phyloP scores from a whole-genome alignment of 352 stramenopile genomes.

The Phytophthora colocasiae region DNA sequence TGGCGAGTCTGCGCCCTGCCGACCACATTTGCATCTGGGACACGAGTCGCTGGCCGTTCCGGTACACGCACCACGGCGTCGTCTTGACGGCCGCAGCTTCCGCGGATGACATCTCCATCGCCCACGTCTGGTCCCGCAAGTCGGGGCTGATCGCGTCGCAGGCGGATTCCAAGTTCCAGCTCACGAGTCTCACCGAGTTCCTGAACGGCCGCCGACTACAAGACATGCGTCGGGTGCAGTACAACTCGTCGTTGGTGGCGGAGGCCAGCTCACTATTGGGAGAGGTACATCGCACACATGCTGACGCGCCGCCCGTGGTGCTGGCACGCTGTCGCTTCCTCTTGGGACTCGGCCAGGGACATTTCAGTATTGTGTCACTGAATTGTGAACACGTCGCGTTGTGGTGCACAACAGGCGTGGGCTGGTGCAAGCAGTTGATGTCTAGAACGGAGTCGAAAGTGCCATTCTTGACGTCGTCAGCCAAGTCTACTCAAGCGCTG shows the following conservation, averaged over 20 bases:
- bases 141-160: slow-evolving; percentile 64
- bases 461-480: slow-evolving; percentile 48
- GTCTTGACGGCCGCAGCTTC: slow-evolving; percentile 52
- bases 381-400: slow-evolving; percentile 84
- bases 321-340: slow-evolving; percentile 74
- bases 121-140: slow-evolving; percentile 77
- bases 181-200: slow-evolving; percentile 78
- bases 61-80: slow-evolving; percentile 82
- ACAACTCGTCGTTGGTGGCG: slow-evolving; percentile 73
- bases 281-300: slow-evolving; percentile 66
- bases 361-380: slow-evolving; percentile 73
- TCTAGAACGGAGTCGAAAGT: slow-evolving; percentile 55
- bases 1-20: slow-evolving; percentile 57
- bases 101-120: slow-evolving; percentile 63
- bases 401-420: slow-evolving; percentile 79
- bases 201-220: slow-evolving; percentile 59
- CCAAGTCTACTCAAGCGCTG: slow-evolving; percentile 42
- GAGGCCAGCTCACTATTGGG: slow-evolving; percentile 65
- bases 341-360: slow-evolving; percentile 64
- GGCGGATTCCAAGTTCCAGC: slow-evolving; percentile 67
- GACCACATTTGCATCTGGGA: slow-evolving; percentile 89
- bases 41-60: slow-evolving; percentile 75
- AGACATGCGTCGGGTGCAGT: slow-evolving; percentile 79
- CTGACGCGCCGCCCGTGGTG: slow-evolving; percentile 75
- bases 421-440: slow-evolving; percentile 81